Base-by-base conservation (phyloP, 169 alveolate species). In the Theileria luwenshuni region DNA sequence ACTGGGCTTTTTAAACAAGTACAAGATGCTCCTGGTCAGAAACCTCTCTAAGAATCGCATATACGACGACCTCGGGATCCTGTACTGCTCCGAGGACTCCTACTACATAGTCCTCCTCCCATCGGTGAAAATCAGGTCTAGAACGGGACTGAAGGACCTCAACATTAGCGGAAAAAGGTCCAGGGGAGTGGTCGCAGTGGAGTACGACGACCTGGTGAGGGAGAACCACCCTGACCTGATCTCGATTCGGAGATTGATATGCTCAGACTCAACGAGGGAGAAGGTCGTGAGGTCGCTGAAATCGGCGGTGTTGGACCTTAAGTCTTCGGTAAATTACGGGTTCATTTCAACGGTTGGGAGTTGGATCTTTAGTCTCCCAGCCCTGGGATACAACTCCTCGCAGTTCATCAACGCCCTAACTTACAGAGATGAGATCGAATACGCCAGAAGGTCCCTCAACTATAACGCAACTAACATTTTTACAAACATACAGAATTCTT, bases 1-100 rank as follows among this genome's bases (percentile, higher is more conserved):
- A 17, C 60, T 73, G 45, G 1, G 13, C 0, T 30, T 56, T 43
- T 33, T 28, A 3, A 59, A 52, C 17, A 61, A 72, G 21, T 65
- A 25, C 48, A 72, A 59, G 41, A 28, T 81, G 38, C 3, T 43
- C 15, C 52, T 69, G 17, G 45, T 60, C 21, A 54, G 89, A 35
- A 23, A 47, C 51, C 32, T 81, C 8, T 68, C 76, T 10, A 38
- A 19, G n/a, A 64, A 54, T 47, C 62, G 59, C 19, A 52, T 32
- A 13, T 74, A 73, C 25, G 89, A 81, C 19, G 89, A 81, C 41
- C 52, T 81, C 19, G 84, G 76, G 3, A 43, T 81, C 6, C 75
- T 68, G 33, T 81, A 74, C 38, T 51, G 43, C 15, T 6, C 58
- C 10, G 69, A 42, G 23, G 63, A 47, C 1, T 47, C 45, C 10